phyloP scores from a whole-genome alignment of 2,329 filamentous ascomycete species.

The Cercospora canescens region DNA sequence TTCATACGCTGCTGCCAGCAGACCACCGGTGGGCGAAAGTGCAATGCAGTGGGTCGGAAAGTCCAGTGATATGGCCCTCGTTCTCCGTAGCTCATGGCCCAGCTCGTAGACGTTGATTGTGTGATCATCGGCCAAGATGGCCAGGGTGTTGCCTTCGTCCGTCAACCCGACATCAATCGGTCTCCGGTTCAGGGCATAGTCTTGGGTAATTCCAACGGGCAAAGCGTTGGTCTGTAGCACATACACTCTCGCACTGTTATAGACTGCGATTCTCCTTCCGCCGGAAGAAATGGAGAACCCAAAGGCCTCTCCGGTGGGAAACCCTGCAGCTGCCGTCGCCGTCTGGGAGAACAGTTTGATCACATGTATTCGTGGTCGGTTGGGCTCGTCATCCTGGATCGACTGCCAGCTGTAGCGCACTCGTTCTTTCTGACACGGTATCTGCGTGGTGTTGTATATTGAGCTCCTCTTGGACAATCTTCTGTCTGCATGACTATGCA shows the following conservation, averaged over 20 bases:
- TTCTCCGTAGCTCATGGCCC: conserved; percentile 60
- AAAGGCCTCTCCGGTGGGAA: conserved; percentile 71
- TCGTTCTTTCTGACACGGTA: conserved; percentile 33
- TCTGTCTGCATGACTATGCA: conserved; percentile 18
- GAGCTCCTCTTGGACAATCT: conserved; percentile 23
- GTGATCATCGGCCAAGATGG: conserved; percentile 77
- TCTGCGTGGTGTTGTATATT: conserved; percentile 29
- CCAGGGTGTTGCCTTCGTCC: conserved; percentile 72
- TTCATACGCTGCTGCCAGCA: conserved; percentile 83
- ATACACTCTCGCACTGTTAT: conserved; percentile 83
- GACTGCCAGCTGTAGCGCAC: conserved; percentile 42
- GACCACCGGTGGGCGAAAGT: conserved; percentile 75
- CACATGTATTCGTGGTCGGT: conserved; percentile 45
- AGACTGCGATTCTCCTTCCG: conserved; percentile 73
- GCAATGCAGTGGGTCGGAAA: conserved; percentile 77
- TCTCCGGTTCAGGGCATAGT: conserved; percentile 76
- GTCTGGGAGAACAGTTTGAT: conserved; percentile 82
- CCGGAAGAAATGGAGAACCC: conserved; percentile 77
- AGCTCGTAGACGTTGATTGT: conserved; percentile 82
- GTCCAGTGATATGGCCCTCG: conserved; percentile 70
- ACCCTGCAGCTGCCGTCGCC: conserved; percentile 71
- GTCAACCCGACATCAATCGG: conserved; percentile 76
- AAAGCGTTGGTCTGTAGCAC: conserved; percentile 67
- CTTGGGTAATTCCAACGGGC: conserved; percentile 62
- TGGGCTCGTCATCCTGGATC: conserved; percentile 38